Conservation (phyloP, 208 protist genomes). For the Acanthamoeba healyi region DNA sequence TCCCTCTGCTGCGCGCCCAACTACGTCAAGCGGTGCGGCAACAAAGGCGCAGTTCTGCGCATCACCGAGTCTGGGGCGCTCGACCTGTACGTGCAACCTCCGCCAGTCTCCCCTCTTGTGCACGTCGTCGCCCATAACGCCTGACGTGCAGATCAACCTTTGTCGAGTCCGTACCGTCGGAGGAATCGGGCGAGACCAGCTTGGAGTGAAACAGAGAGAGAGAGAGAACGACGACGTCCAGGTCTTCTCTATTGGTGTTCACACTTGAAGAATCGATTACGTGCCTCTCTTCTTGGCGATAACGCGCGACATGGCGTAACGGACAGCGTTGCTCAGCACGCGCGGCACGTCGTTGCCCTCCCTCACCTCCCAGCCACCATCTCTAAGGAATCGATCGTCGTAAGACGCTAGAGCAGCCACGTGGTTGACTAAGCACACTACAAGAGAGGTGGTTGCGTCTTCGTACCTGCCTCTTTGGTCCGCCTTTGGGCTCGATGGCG, state of each 20-base stretch:
- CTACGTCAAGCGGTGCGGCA: not conserved
- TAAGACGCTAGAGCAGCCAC: not conserved
- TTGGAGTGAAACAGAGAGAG: too few relatives aligned
- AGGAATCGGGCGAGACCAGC: too few relatives aligned
- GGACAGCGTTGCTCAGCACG: not conserved
- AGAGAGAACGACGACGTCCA: too few relatives aligned
- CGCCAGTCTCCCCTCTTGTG: too few relatives aligned
- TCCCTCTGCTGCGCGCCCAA: not conserved
- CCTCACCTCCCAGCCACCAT: not conserved
- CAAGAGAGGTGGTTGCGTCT: not conserved
- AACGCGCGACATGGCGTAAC: not conserved
- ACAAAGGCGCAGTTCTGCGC: not conserved
- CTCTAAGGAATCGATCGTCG: not conserved
- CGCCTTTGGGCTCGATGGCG: not conserved
- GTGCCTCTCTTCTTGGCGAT: not conserved
- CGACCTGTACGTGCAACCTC: too few relatives aligned
- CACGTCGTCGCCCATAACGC: too few relatives aligned
- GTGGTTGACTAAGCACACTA: not conserved
- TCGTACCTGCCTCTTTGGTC: not conserved
- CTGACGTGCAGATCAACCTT: too few relatives aligned
- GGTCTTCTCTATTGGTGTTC: too few relatives aligned
- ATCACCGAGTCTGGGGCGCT: not conserved
- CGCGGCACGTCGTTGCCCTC: constrained; percentile 5
- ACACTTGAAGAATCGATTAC: too few relatives aligned
- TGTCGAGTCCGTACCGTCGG: too few relatives aligned